These are phyloP conservation scores for Chaetoscypha palmicola DNA, from an alignment of 2,329 filamentous ascomycete species.

Conservation along the genomic window DNA sequence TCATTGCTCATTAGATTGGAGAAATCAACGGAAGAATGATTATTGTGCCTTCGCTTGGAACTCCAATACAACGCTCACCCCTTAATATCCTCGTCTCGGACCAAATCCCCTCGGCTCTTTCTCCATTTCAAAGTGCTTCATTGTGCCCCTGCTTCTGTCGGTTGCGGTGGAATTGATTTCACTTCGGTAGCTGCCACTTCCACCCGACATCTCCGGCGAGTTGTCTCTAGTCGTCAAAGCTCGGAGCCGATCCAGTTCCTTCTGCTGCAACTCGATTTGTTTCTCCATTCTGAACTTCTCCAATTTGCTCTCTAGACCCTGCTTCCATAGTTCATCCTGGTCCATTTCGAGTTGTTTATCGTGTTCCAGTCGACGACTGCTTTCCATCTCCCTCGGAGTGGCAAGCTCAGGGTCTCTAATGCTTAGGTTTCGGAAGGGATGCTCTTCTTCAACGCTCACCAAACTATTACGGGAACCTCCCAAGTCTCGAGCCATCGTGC, in stretches of 20 bases:
- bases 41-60: no score
- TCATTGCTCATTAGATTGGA: no score
- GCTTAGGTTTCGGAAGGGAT: background rate
- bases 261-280: background rate
- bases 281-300: background rate
- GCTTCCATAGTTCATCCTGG: background rate
- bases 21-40: no score
- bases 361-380: background rate
- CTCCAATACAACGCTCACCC: no score
- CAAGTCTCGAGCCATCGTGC: no score
- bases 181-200: background rate
- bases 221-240: background rate
- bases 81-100: no score
- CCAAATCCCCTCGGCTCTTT: no score
- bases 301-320: background rate
- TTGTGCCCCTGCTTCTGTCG: background rate
- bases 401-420: background rate
- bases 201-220: background rate
- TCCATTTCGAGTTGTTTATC: background rate
- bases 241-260: background rate
- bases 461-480: no score
- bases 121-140: no score
- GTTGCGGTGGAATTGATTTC: no score
- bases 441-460: background rate
- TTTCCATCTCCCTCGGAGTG: background rate